These are phyloP conservation scores for Penicillium herquei DNA, from an alignment of 495 filamentous ascomycete species.

Conservation along the genomic window DNA sequence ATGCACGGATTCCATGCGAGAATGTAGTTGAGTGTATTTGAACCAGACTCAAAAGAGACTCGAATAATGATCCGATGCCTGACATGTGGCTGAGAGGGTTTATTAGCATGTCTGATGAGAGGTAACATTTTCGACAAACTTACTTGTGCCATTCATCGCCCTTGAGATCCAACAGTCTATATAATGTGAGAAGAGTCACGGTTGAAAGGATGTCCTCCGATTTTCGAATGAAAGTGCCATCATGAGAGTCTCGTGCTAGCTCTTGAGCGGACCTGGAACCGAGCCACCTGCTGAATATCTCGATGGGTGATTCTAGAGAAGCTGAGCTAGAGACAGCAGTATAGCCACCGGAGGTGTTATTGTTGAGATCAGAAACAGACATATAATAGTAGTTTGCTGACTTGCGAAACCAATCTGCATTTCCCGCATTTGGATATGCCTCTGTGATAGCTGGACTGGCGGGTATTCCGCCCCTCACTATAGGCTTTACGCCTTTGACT, in stretches of 20 bases:
- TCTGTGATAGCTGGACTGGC: conserved; percentile 38
- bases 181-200: conserved; percentile 29
- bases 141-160: conserved; percentile 41
- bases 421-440: conserved; percentile 34
- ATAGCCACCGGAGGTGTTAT: conserved; percentile 31
- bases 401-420: conserved; percentile 45
- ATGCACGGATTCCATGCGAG: conserved; percentile 32
- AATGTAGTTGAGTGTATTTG: conserved; percentile 12
- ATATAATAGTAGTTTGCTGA: conserved; percentile 45
- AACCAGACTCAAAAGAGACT: conserved; percentile 22
- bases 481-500: conserved; percentile 33
- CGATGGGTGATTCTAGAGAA: conserved; percentile 36
- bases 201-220: conserved; percentile 35
- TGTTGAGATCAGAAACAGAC: conserved; percentile 30
- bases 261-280: conserved; percentile 9
- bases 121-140: conserved; percentile 1
- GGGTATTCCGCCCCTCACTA: conserved; percentile 23
- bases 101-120: conserved; percentile 3
- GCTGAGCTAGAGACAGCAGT: conserved; percentile 33
- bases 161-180: conserved; percentile 34
- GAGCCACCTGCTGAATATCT: conserved; percentile 31
- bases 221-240: conserved; percentile 18
- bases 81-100: conserved; percentile 27
- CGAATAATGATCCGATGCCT: conserved; percentile 31
- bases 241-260: conserved; percentile 5